Base-by-base conservation (phyloP, 177 flowering plant species). In the Vitis hybrid region DNA sequence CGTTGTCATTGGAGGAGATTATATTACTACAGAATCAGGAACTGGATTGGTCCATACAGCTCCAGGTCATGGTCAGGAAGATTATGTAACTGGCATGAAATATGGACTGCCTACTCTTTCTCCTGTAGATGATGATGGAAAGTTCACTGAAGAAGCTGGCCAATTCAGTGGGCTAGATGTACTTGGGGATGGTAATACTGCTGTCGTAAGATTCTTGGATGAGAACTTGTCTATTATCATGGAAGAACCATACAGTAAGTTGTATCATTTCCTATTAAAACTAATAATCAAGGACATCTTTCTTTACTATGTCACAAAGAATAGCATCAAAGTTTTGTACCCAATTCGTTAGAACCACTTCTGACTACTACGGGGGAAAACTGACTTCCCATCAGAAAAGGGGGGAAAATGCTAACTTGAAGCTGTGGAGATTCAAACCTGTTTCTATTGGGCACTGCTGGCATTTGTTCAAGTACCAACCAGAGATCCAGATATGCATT, bases 21-120 rank as follows among this genome's bases (percentile, higher is more conserved):
- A 95, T 66, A 90, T 95, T 71, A 95, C 99, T 63, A 90, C 97
- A 56, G 99, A 95, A 71, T 85, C 98, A 32, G 99, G 99, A 79
- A 95, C 99, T 66, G 99, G 99, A 62, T 76, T 93, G 69, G 99
- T 95, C 74, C 99, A 95, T 80, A 93, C 99, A 39, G 99, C 99
- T 48, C 99, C 99, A 70, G 98, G 99, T 73, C 98, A 95, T 81
- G 99, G 99, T 56, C 94, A 85, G 75, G 98, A 95, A 80, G 99
- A 95, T 80, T 93, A 91, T 69, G 67, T 72, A 26, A 93, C 96
- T 75, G 98, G 98, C 74, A 77, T 89, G 64, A 95, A 93, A 78
- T 95, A 95, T 78, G 93, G 90, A 34, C 75, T 95, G 68, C 91
- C 98, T 49, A 69, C 93, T 63, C 32, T 90, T 66, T 91, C 98